Base-by-base conservation (phyloP, 495 filamentous ascomycete genomes). In the Opeltia flavorubescens region DNA sequence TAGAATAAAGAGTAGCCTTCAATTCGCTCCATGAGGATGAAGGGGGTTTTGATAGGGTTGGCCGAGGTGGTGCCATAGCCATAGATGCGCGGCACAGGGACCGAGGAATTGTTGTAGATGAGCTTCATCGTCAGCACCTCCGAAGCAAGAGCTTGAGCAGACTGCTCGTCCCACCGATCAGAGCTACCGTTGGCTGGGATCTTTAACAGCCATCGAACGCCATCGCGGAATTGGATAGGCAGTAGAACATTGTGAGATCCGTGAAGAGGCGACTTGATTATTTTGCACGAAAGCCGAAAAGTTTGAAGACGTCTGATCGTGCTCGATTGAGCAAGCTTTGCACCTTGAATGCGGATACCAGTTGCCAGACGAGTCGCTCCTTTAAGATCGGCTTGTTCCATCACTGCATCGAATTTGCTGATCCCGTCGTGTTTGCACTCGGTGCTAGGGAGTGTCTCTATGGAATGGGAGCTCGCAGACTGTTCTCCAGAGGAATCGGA, bases 11-110 rank as follows among this genome's bases (percentile, higher is more conserved):
- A 46, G 2, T 35, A 44, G 27, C 60, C 63, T 20, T 47, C 13
- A 15, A 65, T 50, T 20, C 52, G 54, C 8, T 47, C 52, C 53
- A 65, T 59, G 18, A 63, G 15, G 31, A 61, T 61, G 30, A 52
- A 61, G 5, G 60, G 60, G 38, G 53, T 56, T 23, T 30, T 31
- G 2, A 57, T 9, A 5, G 21, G 25, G 21, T 55, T 57, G 54
- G 50, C 24, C 50, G 15, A 25, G 3, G 39, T 44, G 2, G 39
- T 17, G 21, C 46, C 41, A 24, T 48, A 62, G 12, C 25, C 33
- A 41, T 51, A 52, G 13, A 63, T 46, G 6, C 56, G 46, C 4
- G 61, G 59, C 4, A 64, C 20, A 6, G 61, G 61, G 23, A 62
- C 57, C 4, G 56, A 50, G 3, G 56, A 59, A 2, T 51, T 20